Conservation (phyloP, 1,139 yeast species). For the Barnettozyma hawaiiensis region DNA sequence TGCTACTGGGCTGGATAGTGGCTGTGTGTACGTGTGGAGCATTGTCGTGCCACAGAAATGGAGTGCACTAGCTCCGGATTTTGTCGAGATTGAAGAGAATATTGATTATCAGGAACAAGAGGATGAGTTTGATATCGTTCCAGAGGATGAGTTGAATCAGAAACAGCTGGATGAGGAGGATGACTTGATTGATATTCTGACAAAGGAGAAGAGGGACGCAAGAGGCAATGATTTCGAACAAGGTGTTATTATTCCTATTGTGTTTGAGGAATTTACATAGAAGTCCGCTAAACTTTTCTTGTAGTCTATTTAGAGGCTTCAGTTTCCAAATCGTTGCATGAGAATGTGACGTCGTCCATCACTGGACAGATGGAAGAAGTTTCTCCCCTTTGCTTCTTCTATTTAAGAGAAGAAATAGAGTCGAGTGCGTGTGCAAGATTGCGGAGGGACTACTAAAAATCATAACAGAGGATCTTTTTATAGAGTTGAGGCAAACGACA, state of each 20-base stretch:
- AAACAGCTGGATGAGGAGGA: constrained; percentile 66
- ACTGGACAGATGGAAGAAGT: too few relatives aligned
- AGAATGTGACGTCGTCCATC: too few relatives aligned
- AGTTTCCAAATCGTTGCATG: too few relatives aligned
- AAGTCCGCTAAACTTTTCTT: too few relatives aligned
- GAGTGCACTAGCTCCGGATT: constrained; percentile 97
- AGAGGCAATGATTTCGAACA: constrained; percentile 41
- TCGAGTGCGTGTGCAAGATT: too few relatives aligned
- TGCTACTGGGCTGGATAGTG: constrained; percentile 87
- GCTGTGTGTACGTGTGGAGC: constrained; percentile 79
- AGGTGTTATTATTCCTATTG: constrained; percentile 17
- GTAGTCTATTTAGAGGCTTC: not conserved
- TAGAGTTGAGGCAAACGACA: too few relatives aligned
- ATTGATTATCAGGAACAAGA: constrained; percentile 84
- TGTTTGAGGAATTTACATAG: constrained; percentile 11
- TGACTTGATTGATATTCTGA: constrained; percentile 58
- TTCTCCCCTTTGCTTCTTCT: too few relatives aligned
- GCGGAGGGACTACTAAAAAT: too few relatives aligned
- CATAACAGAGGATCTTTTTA: too few relatives aligned
- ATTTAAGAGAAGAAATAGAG: too few relatives aligned
- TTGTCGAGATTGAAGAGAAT: constrained; percentile 90
- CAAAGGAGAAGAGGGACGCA: constrained; percentile 59
- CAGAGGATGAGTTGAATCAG: constrained; percentile 57
- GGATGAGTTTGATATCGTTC: constrained; percentile 82
- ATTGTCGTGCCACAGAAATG: constrained; percentile 84